A percentile compares a stretch with the other conserved stretches of the same genome.
These are phyloP conservation scores for Symmetrospora coprosmae DNA, from an alignment of 768 basidiomycete species.

Conservation along the genomic window DNA sequence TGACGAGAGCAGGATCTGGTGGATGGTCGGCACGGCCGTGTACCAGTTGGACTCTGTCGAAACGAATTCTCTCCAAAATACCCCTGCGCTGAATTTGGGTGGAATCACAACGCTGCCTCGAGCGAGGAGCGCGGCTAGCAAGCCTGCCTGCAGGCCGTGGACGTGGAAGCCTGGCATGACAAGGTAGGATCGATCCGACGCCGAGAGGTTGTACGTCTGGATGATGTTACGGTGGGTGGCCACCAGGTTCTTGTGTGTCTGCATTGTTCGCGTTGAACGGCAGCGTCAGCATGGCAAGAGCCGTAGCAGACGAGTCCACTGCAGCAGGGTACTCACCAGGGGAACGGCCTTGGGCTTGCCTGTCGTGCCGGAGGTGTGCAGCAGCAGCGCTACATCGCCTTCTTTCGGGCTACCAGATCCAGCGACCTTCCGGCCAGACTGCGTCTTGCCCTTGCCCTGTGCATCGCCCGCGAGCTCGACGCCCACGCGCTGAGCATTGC, in stretches of 20 bases:
- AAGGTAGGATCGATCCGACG: constrained; percentile 35
- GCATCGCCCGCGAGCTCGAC: not conserved
- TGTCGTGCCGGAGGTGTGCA: constrained; percentile 51
- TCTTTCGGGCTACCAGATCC: constrained; percentile 33
- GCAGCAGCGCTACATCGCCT: constrained; percentile 45
- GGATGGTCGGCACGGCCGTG: constrained; percentile 39
- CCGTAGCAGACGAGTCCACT: too few relatives aligned
- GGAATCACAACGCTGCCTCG: constrained; percentile 49
- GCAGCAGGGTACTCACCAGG: not conserved
- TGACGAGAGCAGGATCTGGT: constrained; percentile 36
- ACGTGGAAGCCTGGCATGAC: constrained; percentile 52
- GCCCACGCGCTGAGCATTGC: not conserved
- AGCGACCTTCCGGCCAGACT: not conserved
- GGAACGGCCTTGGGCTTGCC: constrained; percentile 46
- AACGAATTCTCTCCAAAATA: constrained; percentile 44
- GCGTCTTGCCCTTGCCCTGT: not conserved
- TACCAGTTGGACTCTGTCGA: constrained; percentile 44
- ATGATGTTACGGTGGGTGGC: constrained; percentile 36
- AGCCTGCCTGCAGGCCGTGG: constrained; percentile 49
- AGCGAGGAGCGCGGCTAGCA: constrained; percentile 48
- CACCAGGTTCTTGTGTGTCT: constrained; percentile 37
- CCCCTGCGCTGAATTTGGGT: constrained; percentile 45
- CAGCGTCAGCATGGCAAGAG: too few relatives aligned
- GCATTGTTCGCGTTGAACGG: too few relatives aligned
- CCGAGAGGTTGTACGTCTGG: constrained; percentile 36